Evolutionary conservation across 2,329 filamentous ascomycete species (phyloP), one percentile per base, ranked within the genome.

Genomic region (Elsinoe perseae): DNA sequence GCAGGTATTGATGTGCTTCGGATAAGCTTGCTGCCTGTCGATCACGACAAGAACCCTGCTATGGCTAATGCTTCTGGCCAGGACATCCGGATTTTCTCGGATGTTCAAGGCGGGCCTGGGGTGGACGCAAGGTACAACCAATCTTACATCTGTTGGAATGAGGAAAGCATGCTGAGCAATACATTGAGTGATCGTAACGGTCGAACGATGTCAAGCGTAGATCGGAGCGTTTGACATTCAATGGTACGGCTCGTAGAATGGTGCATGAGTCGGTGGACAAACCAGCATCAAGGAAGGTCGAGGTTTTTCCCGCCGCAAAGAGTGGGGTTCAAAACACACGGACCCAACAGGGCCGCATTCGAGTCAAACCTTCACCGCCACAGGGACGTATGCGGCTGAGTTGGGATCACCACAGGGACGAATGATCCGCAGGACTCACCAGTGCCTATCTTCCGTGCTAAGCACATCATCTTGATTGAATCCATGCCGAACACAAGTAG

Each of bases 1-100:
- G 32, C 32, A 9, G 12, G 32, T 36, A 14, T 12, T 36, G 38
- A 43, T 20, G 21, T 43, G 38, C 38, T 43, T 20, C 38, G 16
- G 16, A 8, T 9, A 27, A 32, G 25, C 28, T 50, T 27, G 44
- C 44, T 50, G 44, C 44, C 44, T 50, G 44, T 50, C 44, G 44
- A 50, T 50, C 44, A 50, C 32, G 20, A 18, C 6, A 23, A 21
- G 18, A 27, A 44, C 40, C 40, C 21, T 44, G 40, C 10, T n/a
- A 27, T 23, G 40, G 3, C n/a, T 27, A n/a, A n/a, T 27, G 14
- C 5, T 4, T 32, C 28, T 50, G 14, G 25, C 28, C 44, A 50
- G 23, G 44, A 30, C 44, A 30, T 50, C n/a, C 44, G 44, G 44
- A 50, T 14, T 2, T n/a, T 27, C 7, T 30, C 44, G 44, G 44